A percentile compares a stretch with the other conserved stretches of the same genome.
These are phyloP conservation scores for Penicillium sp. DNA, from an alignment of 2,329 filamentous ascomycete species.

Conservation along the genomic window DNA sequence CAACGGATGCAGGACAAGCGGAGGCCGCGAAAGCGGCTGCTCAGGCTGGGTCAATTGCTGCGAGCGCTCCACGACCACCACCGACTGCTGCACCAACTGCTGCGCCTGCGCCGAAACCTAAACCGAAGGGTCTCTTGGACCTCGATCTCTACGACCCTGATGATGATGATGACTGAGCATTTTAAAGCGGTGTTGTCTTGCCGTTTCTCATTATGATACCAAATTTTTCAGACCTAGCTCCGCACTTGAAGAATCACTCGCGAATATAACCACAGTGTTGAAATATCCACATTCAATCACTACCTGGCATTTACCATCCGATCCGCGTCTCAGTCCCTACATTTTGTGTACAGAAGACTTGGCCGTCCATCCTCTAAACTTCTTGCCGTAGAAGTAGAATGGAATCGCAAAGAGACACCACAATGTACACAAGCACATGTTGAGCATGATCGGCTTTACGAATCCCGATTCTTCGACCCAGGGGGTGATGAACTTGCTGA, in stretches of 20 bases:
- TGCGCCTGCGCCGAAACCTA: constrained; percentile 36
- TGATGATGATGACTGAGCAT: constrained; percentile 37
- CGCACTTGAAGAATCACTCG: background rate
- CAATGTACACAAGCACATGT: constrained; percentile 57
- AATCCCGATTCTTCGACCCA: constrained; percentile 58
- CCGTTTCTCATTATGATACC: constrained; percentile 25
- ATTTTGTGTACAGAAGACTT: constrained; percentile 61
- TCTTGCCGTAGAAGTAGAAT: constrained; percentile 65
- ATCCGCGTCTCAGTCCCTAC: constrained; percentile 32
- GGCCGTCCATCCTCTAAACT: constrained; percentile 59
- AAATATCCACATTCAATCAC: background rate
- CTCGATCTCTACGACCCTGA: constrained; percentile 52
- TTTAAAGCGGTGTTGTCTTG: background rate
- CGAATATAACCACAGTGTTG: background rate
- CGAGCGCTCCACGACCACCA: constrained; percentile 15
- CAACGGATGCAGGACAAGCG: constrained; percentile 39
- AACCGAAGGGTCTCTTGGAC: constrained; percentile 47
- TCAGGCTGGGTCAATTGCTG: constrained; percentile 32
- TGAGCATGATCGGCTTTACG: constrained; percentile 64
- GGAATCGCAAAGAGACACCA: constrained; percentile 60
- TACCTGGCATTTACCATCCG: background rate
- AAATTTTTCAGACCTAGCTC: constrained; percentile 9
- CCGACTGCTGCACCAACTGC: constrained; percentile 19
- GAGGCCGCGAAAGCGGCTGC: constrained; percentile 41
- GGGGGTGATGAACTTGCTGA: constrained; percentile 59